Percentiles rank a stretch among this genome's conserved stretches.
Evolutionary conservation across 768 basidiomycete genomes (phyloP).

Genomic region (Naganishia vaughanmartiniae): DNA sequence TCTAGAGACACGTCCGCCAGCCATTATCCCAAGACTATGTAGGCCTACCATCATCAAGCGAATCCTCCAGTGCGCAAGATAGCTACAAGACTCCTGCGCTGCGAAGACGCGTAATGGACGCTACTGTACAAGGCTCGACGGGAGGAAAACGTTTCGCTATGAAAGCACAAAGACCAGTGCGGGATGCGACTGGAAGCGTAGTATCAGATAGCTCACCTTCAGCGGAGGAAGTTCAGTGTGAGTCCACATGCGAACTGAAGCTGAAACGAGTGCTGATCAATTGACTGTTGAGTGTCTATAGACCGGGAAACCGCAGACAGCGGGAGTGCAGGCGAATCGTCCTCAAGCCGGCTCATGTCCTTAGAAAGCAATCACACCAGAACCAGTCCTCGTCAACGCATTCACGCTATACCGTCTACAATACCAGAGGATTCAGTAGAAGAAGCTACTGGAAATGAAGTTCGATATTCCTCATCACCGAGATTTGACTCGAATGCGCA

Average conservation of each 20-base stretch:
- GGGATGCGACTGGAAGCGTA: conserved; percentile 1
- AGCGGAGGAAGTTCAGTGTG: conserved; percentile 4
- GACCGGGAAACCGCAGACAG: not conserved
- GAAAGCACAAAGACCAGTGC: conserved; percentile 16
- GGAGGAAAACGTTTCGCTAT: conserved; percentile 22
- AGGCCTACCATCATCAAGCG: not conserved
- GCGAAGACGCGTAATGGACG: conserved; percentile 14
- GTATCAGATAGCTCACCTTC: not conserved
- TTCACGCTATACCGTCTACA: conserved; percentile 14
- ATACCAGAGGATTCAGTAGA: conserved; percentile 13
- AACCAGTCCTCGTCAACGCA: conserved; percentile 8
- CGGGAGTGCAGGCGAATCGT: not conserved
- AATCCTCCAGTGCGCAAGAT: conserved; percentile 6
- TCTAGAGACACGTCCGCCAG: conserved; percentile 3
- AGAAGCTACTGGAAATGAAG: not conserved
- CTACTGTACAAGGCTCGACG: conserved; percentile 17
- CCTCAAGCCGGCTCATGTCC: not conserved
- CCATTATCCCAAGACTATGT: conserved; percentile 12
- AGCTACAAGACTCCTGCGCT: conserved; percentile 11
- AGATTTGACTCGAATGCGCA: conserved; percentile 6
- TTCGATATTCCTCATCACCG: not conserved
- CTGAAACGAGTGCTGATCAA: not conserved
- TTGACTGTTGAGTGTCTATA: not conserved
- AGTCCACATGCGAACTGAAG: not conserved
- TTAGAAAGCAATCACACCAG: not conserved